Conservation (phyloP, 352 stramenopile species). For the Phytophthora cactorum region DNA sequence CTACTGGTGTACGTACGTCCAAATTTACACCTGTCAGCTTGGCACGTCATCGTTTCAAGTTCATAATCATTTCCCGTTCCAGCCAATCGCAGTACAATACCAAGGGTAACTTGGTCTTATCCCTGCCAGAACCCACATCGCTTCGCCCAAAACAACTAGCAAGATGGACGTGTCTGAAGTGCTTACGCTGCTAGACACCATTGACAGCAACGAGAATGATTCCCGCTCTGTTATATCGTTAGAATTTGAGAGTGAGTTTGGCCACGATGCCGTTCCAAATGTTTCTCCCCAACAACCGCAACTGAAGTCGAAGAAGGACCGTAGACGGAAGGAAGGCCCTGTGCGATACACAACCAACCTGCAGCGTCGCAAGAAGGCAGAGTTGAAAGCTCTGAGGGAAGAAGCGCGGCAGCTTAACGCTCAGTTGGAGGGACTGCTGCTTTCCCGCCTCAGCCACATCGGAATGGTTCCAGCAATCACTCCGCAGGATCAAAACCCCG, state of each 20-base stretch:
- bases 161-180: conserved; percentile 20
- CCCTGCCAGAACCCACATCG: not conserved
- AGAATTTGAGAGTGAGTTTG: not conserved
- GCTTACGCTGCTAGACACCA: conserved; percentile 15
- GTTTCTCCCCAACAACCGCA: not conserved
- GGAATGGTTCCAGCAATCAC: not conserved
- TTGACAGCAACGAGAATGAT: conserved; percentile 25
- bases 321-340: conserved; percentile 23
- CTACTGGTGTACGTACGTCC: too few relatives aligned
- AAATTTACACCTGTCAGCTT: not conserved
- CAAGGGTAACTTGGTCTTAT: not conserved
- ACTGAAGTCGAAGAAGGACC: conserved; percentile 23
- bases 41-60: conserved; percentile 2
- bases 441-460: conserved; percentile 14
- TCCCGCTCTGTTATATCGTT: conserved; percentile 12
- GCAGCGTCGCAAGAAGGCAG: conserved; percentile 32
- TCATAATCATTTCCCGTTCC: conserved; percentile 9
- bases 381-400: conserved; percentile 17
- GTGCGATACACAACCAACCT: conserved; percentile 30
- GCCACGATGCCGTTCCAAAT: not conserved
- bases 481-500: not conserved
- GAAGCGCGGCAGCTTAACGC: conserved; percentile 17
- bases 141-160: not conserved
- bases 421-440: conserved; percentile 17
- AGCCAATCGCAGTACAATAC: not conserved